Evolutionary conservation across 495 filamentous ascomycete genomes (phyloP).

Genomic region (Xylaria curta): DNA sequence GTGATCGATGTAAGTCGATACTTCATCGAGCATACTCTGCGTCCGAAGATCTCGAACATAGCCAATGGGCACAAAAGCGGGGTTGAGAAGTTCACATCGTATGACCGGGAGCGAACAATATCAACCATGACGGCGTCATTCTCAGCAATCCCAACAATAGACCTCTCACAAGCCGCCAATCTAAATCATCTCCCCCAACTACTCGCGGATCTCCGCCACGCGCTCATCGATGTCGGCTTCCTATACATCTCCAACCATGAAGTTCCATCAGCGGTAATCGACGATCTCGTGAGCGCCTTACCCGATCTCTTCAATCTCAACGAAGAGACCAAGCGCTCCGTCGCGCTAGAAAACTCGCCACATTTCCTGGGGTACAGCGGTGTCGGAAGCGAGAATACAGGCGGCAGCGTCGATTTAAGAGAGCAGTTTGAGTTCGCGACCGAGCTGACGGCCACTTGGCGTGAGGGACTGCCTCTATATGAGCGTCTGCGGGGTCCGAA

Average conservation of each 20-base stretch:
- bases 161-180: conserved; percentile 48
- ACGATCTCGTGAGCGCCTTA: conserved; percentile 45
- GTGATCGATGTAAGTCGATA: neutral
- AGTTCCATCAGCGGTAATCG: conserved; percentile 44
- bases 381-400: conserved; percentile 58
- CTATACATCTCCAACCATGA: conserved; percentile 60
- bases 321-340: conserved; percentile 42
- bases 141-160: conserved; percentile 52
- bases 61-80: neutral
- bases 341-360: conserved; percentile 57
- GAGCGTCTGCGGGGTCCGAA: conserved; percentile 62
- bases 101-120: neutral
- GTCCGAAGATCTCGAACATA: neutral
- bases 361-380: conserved; percentile 62
- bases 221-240: conserved; percentile 58
- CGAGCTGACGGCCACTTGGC: conserved; percentile 51
- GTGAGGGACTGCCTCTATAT: conserved; percentile 45
- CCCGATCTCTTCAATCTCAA: conserved; percentile 54
- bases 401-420: conserved; percentile 53
- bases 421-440: conserved; percentile 66
- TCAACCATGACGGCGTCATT: conserved; percentile 41
- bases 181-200: conserved; percentile 35
- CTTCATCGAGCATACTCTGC: neutral
- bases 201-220: conserved; percentile 51
- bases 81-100: neutral